Percentiles rank a stretch among this genome's conserved stretches.
Conservation (phyloP, 768 basidiomycete species). For the Rhodotorula babjevae region DNA sequence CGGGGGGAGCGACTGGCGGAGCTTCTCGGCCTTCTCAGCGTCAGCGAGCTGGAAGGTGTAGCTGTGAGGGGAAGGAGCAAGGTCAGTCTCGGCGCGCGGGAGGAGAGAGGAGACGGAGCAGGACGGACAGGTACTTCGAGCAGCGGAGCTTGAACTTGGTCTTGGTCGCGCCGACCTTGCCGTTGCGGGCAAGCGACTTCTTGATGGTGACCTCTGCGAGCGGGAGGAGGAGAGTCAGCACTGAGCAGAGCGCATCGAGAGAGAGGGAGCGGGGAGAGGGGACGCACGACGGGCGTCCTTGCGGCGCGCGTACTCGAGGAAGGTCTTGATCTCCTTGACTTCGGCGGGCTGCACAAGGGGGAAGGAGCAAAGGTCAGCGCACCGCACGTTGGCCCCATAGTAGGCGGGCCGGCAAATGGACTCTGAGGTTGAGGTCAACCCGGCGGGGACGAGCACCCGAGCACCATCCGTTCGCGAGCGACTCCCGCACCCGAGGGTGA, state of each 20-base stretch:
- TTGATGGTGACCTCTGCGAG: constrained; percentile 79
- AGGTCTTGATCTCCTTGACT: constrained; percentile 96
- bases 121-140: constrained; percentile 66
- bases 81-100: neutral
- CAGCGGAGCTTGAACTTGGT: constrained; percentile 99
- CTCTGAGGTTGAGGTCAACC: constrained; percentile 3
- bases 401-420: constrained; percentile 18
- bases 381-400: neutral
- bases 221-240: neutral
- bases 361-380: neutral
- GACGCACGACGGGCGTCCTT: constrained; percentile 66
- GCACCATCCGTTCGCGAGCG: neutral
- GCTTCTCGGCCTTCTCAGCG: constrained; percentile 97
- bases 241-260: neutral
- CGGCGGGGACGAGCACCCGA: neutral
- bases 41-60: constrained; percentile 97
- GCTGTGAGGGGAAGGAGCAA: neutral
- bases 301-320: constrained; percentile 92
- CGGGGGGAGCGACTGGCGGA: constrained; percentile 88
- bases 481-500: too few relatives aligned
- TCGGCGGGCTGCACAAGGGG: constrained; percentile 71
- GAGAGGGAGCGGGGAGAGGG: too few relatives aligned
- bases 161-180: constrained; percentile 45
- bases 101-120: neutral
- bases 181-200: constrained; percentile 57